These are phyloP conservation scores for Inga laurina DNA, from an alignment of 306 rosid genomes.

Conservation along the genomic window DNA sequence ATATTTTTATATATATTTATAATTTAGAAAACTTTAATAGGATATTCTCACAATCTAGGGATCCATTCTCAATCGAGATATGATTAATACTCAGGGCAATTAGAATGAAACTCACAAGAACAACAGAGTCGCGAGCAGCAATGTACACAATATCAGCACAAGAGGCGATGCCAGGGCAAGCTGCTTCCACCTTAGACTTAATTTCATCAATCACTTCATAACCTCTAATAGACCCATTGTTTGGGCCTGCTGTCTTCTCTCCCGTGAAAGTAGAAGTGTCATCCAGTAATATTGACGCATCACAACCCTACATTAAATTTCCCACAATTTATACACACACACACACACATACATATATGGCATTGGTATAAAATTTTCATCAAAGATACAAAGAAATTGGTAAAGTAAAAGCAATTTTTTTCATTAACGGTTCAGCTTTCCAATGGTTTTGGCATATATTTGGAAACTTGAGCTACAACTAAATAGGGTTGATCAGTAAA, in stretches of 20 bases:
- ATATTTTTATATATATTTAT: too few species aligned
- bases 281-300: slow-evolving; percentile 74
- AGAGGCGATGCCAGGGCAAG: slow-evolving; percentile 74
- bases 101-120: slow-evolving; percentile 46
- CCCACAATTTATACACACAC: too few species aligned
- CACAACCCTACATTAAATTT: slow-evolving; percentile 65
- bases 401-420: not conserved
- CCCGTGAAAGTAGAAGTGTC: slow-evolving; percentile 59
- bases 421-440: not conserved
- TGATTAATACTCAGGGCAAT: too few species aligned
- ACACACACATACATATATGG: too few species aligned
- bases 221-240: slow-evolving; percentile 57
- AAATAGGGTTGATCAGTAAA: not conserved
- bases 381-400: not conserved
- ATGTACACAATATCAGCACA: slow-evolving; percentile 85
- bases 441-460: not conserved
- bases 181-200: slow-evolving; percentile 59
- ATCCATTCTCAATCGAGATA: too few species aligned
- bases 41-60: too few species aligned
- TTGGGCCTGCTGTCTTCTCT: slow-evolving; percentile 78
- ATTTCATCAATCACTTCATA: slow-evolving; percentile 63
- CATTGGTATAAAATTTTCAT: not conserved
- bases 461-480: not conserved
- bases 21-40: too few species aligned
- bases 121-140: slow-evolving; percentile 79